Percentiles rank a stretch among this genome's conserved stretches.
Evolutionary conservation across 139 green algal genomes (phyloP).

Genomic region (Picocystis salinarum): DNA sequence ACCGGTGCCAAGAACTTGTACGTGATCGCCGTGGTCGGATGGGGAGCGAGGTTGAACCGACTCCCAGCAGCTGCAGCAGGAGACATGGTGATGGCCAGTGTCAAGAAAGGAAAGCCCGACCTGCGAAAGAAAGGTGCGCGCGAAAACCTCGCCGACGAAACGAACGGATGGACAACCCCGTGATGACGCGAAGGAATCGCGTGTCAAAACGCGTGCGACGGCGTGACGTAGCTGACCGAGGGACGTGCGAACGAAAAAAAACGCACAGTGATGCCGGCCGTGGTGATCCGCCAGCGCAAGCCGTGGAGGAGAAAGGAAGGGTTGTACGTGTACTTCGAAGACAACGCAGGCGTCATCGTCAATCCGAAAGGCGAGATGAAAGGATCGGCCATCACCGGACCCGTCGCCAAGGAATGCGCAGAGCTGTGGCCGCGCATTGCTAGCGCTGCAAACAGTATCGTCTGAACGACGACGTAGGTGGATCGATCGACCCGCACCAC

Average conservation of each 20-base stretch:
- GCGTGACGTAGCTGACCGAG: too few relatives aligned
- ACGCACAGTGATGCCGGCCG: conserved; percentile 67
- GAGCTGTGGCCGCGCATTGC: conserved; percentile 98
- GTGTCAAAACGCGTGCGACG: too few relatives aligned
- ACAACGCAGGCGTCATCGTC: conserved; percentile 98
- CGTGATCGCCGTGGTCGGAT: conserved; percentile 85
- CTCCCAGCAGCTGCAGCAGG: conserved; percentile 67
- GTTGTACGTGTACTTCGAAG: conserved; percentile 98
- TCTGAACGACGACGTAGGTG: conserved; percentile 54
- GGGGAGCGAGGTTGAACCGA: conserved; percentile 84
- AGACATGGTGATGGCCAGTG: conserved; percentile 98
- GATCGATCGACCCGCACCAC: too few relatives aligned
- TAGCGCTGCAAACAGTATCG: conserved; percentile 91
- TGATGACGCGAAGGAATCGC: too few relatives aligned
- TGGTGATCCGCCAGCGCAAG: conserved; percentile 96
- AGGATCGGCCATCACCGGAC: conserved; percentile 95
- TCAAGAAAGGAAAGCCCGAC: conserved; percentile 99
- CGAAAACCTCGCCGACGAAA: too few relatives aligned
- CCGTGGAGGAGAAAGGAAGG: conserved; percentile 94
- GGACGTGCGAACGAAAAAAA: too few relatives aligned
- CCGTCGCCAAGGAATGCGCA: conserved; percentile 98
- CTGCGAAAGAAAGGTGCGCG: conserved; percentile 85
- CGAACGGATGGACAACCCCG: too few relatives aligned
- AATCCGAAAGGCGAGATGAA: conserved; percentile 99
- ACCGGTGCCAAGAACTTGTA: conserved; percentile 99